These are phyloP conservation scores for Pyrrhoderma noxium DNA, from an alignment of 1,284 basidiomycete species.

Conservation along the genomic window DNA sequence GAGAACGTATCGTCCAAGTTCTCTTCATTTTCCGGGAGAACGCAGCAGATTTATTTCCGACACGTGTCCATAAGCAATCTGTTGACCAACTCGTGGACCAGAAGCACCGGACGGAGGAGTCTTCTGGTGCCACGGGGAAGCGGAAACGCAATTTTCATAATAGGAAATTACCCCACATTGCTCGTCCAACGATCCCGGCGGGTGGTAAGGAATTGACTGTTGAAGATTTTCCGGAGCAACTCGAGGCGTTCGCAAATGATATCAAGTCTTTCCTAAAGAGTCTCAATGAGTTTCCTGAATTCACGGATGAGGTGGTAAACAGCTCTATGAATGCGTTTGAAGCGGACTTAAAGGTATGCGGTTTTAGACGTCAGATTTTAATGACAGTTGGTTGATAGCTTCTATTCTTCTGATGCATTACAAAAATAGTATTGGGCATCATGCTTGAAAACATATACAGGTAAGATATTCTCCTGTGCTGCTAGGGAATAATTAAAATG, in stretches of 20 bases:
- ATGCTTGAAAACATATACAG: conserved; percentile 54
- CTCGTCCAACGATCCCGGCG: conserved; percentile 40
- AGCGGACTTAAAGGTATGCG: conserved; percentile 53
- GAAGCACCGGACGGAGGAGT: conserved; percentile 29
- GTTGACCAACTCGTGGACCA: conserved; percentile 36
- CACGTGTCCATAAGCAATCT: conserved; percentile 41
- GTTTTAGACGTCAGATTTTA: too few relatives aligned
- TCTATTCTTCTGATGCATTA: not conserved
- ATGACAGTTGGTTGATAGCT: too few relatives aligned
- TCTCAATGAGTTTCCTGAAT: conserved; percentile 69
- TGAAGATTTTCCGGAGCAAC: conserved; percentile 56
- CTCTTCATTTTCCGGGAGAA: conserved; percentile 63
- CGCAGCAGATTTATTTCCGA: conserved; percentile 60
- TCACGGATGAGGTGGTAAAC: conserved; percentile 65
- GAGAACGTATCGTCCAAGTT: conserved; percentile 58
- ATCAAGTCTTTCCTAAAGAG: conserved; percentile 58
- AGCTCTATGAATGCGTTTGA: conserved; percentile 57
- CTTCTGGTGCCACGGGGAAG: conserved; percentile 23
- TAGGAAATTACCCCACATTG: conserved; percentile 38
- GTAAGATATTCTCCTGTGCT: conserved; percentile 26
- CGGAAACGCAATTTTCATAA: conserved; percentile 19
- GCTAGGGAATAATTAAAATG: conserved; percentile 6
- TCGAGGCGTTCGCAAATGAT: conserved; percentile 51
- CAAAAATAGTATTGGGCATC: conserved; percentile 62
- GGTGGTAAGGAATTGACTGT: conserved; percentile 38